Conservation (phyloP, 371 early-diverging fungal genomes). For the Mortierella sp. region DNA sequence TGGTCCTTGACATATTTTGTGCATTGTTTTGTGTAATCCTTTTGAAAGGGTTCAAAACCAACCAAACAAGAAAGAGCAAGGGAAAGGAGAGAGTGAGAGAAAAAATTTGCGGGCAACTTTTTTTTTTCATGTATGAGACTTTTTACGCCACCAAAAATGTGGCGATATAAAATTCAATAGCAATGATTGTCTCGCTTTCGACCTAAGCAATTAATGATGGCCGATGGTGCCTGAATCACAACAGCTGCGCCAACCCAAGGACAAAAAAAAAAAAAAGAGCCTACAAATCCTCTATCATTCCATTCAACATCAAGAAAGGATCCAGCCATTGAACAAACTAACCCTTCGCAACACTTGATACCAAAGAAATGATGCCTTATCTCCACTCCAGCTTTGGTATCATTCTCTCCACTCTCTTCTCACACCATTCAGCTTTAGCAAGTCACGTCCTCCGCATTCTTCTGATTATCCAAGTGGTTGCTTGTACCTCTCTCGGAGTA, state of each 20-base stretch:
- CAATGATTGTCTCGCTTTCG: neutral
- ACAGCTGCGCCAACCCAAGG: neutral
- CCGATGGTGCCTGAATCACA: neutral
- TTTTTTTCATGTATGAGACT: neutral
- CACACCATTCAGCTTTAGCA: too few relatives aligned
- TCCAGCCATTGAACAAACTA: neutral
- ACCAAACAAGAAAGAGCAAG: neutral
- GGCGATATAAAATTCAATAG: neutral
- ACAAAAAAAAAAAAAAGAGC: neutral
- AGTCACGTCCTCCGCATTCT: too few relatives aligned
- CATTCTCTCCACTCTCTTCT: too few relatives aligned
- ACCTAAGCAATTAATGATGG: neutral
- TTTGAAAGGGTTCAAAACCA: neutral
- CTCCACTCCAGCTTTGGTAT: neutral
- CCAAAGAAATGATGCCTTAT: neutral
- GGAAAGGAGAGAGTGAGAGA: neutral
- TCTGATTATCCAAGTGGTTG: neutral
- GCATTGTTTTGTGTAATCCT: neutral
- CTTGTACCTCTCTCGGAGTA: neutral
- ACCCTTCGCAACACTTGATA: neutral
- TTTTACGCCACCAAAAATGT: neutral
- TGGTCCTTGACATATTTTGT: neutral
- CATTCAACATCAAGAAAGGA: neutral
- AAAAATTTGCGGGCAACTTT: slow-evolving; percentile 7
- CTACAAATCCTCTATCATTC: neutral